phyloP scores from a whole-genome alignment of 108 stramenopile species.

The Skeletonema tropicum region DNA sequence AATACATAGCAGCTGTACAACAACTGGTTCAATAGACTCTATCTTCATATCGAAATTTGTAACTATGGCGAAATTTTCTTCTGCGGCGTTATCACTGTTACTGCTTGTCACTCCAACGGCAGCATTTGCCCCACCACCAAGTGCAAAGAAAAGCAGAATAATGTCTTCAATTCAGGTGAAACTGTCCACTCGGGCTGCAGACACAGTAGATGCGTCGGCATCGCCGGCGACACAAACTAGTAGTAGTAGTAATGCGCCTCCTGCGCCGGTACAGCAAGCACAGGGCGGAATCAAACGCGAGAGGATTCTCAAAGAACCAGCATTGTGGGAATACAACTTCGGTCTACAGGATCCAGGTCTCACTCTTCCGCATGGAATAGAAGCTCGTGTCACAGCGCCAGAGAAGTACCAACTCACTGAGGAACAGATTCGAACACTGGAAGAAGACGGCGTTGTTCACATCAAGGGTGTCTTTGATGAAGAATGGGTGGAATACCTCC shows the following conservation, averaged over 20 bases:
- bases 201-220: background rate
- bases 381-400: constrained; percentile 61
- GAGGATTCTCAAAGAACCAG: constrained; percentile 82
- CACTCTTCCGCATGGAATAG: constrained; percentile 75
- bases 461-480: constrained; percentile 82
- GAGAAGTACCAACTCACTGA: constrained; percentile 74
- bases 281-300: constrained; percentile 34
- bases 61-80: constrained; percentile 29
- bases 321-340: constrained; percentile 92
- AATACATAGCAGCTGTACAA: background rate
- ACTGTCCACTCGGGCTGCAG: constrained; percentile 16
- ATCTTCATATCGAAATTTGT: background rate
- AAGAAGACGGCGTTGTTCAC: constrained; percentile 87
- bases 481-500: constrained; percentile 89
- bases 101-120: constrained; percentile 4
- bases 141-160: background rate
- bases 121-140: constrained; percentile 20
- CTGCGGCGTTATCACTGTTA: constrained; percentile 17
- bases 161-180: background rate
- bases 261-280: background rate
- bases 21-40: background rate
- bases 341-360: constrained; percentile 84
- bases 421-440: constrained; percentile 78
- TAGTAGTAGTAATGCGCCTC: background rate
- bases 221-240: constrained; percentile 2